Percentiles rank a stretch among this genome's conserved stretches.
These are phyloP conservation scores for Hypholoma fasciculare DNA, from an alignment of 768 basidiomycete species.

Conservation along the genomic window DNA sequence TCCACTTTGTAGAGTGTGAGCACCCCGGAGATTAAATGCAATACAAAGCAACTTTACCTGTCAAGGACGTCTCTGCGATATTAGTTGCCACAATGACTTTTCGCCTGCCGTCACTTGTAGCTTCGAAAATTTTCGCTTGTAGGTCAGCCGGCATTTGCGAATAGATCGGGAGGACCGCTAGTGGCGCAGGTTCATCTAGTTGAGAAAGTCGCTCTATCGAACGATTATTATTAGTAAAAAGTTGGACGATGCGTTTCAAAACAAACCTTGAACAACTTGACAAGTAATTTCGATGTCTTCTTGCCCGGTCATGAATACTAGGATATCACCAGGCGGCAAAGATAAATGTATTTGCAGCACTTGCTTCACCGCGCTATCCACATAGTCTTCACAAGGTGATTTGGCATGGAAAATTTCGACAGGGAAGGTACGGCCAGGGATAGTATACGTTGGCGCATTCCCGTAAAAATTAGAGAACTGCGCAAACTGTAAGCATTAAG, in stretches of 20 bases:
- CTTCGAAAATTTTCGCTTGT: constrained; percentile 96
- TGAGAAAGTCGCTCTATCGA: constrained; percentile 82
- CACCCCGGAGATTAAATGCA: constrained; percentile 8
- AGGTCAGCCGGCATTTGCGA: constrained; percentile 99
- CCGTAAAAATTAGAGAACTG: constrained; percentile 98
- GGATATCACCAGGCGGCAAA: constrained; percentile 88
- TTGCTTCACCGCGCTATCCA: constrained; percentile 97
- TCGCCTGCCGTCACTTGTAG: constrained; percentile 89
- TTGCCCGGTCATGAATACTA: constrained; percentile 99
- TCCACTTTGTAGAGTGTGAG: constrained; percentile 60
- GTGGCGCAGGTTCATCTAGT: constrained; percentile 84
- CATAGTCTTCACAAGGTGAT: constrained; percentile 98
- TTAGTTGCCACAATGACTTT: constrained; percentile 99
- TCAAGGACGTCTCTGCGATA: constrained; percentile 97
- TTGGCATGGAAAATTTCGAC: constrained; percentile 96
- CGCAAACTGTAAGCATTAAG: not conserved
- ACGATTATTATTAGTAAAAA: constrained; percentile 6
- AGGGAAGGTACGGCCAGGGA: constrained; percentile 90
- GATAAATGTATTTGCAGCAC: constrained; percentile 96
- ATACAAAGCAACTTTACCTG: constrained; percentile 48
- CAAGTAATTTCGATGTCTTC: constrained; percentile 99
- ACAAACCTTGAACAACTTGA: constrained; percentile 82
- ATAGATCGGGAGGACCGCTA: constrained; percentile 96
- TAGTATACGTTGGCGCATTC: constrained; percentile 92
- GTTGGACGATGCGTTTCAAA: not conserved